phyloP scores from a whole-genome alignment of 306 rosid species.

The Lathyrus sativus region DNA sequence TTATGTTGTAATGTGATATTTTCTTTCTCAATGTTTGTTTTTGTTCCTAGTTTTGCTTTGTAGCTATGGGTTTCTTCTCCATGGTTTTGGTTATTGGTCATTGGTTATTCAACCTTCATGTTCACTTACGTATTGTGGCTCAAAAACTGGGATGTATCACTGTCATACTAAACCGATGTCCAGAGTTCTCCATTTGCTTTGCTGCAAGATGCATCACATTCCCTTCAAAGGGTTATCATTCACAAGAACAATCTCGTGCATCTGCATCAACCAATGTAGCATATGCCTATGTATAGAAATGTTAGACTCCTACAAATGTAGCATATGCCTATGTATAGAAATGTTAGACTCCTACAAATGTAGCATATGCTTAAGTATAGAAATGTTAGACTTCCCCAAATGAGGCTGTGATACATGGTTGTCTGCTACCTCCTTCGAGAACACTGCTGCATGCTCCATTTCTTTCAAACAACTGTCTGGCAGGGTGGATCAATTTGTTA shows the following conservation, averaged over 20 bases:
- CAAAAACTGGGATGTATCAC: background rate
- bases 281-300: background rate
- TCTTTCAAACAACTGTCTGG: background rate
- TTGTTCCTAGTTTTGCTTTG: conserved; percentile 1
- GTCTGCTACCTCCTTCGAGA: background rate
- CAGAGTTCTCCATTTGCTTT: conserved; percentile 2
- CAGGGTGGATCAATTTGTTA: background rate
- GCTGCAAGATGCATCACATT: background rate
- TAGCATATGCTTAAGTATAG: background rate
- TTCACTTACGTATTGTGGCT: conserved; percentile 6
- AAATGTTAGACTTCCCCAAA: conserved; percentile 6
- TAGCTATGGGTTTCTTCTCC: background rate
- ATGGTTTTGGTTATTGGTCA: conserved; percentile 15
- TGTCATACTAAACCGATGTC: background rate
- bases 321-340: background rate
- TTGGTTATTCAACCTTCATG: background rate
- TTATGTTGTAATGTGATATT: conserved; percentile 1
- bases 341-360: background rate
- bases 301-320: background rate
- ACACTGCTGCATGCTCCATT: background rate
- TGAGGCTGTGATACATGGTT: background rate
- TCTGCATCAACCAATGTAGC: background rate
- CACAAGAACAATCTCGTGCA: conserved; percentile 5
- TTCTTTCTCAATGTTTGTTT: conserved; percentile 15
- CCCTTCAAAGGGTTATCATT: conserved; percentile 6